Conservation (phyloP, 2,329 filamentous ascomycete genomes). For the Ilyonectria destructans region DNA sequence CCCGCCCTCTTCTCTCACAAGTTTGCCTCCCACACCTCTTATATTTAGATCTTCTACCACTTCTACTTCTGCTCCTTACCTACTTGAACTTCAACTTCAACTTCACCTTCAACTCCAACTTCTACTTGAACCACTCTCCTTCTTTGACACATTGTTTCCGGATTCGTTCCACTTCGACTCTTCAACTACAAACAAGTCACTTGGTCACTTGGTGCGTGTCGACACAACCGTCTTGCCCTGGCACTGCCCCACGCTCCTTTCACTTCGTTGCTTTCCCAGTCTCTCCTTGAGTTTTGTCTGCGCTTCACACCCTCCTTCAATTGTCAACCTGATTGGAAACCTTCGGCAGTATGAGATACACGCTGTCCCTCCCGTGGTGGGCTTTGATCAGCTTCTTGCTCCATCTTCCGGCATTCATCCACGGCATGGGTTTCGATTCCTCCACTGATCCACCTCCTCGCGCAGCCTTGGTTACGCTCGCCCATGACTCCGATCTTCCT, state of each 20-base stretch:
- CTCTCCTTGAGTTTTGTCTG: constrained; percentile 25
- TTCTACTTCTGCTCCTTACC: constrained; percentile 28
- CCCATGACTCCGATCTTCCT: constrained; percentile 52
- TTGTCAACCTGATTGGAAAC: constrained; percentile 13
- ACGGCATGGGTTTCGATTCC: constrained; percentile 36
- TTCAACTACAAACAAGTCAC: constrained; percentile 25
- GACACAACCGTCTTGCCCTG: constrained; percentile 23
- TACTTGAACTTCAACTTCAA: constrained; percentile 27
- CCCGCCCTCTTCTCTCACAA: constrained; percentile 23
- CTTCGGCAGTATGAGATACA: constrained; percentile 38
- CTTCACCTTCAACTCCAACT: constrained; percentile 14
- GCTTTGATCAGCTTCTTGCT: constrained; percentile 42
- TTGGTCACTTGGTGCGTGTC: constrained; percentile 33
- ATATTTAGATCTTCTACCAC: constrained; percentile 31
- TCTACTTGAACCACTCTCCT: constrained; percentile 9
- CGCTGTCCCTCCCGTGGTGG: constrained; percentile 29
- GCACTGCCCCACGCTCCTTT: constrained; percentile 18
- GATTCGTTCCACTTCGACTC: constrained; percentile 15
- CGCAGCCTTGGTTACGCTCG: constrained; percentile 54
- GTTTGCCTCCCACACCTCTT: constrained; percentile 39
- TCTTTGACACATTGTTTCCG: constrained; percentile 6
- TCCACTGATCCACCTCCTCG: constrained; percentile 46
- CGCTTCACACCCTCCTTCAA: constrained; percentile 3
- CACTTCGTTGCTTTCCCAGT: constrained; percentile 22
- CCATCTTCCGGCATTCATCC: constrained; percentile 39